Evolutionary conservation across 306 rosid genomes (phyloP).

Genomic region (Acacia acuminata): DNA sequence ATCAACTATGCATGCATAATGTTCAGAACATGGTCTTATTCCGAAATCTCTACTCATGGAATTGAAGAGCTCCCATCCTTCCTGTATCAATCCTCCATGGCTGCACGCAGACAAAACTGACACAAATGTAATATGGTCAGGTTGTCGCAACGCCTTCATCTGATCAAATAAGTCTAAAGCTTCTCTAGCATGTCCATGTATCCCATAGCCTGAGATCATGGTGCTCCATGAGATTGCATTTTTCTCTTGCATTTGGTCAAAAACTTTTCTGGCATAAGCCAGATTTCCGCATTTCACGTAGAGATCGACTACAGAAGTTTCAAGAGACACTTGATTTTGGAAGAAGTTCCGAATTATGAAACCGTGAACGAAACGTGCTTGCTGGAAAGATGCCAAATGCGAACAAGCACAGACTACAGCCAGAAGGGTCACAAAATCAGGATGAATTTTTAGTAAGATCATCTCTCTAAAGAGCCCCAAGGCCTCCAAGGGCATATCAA

Average conservation of each 20-base stretch:
- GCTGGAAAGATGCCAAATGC: constrained; percentile 39
- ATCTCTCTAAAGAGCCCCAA: constrained; percentile 34
- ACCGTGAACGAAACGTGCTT: constrained; percentile 46
- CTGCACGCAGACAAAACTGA: constrained; percentile 50
- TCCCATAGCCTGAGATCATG: constrained; percentile 51
- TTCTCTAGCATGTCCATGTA: constrained; percentile 42
- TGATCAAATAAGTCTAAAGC: constrained; percentile 44
- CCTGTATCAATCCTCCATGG: constrained; percentile 45
- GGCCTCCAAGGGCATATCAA: constrained; percentile 39
- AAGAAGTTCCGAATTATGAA: constrained; percentile 20
- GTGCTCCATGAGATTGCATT: constrained; percentile 51
- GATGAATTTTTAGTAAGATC: constrained; percentile 22
- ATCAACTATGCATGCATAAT: constrained; percentile 54
- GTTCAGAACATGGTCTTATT: constrained; percentile 38
- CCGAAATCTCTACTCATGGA: constrained; percentile 47
- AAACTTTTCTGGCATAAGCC: constrained; percentile 38
- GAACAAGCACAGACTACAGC: constrained; percentile 42
- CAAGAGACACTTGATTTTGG: constrained; percentile 29
- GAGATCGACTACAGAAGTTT: constrained; percentile 43
- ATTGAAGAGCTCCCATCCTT: constrained; percentile 48
- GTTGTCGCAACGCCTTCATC: constrained; percentile 40
- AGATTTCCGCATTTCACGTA: constrained; percentile 51
- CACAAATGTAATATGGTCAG: constrained; percentile 40
- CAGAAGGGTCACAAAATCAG: constrained; percentile 45
- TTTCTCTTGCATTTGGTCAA: constrained; percentile 39